A percentile compares a stretch with the other conserved stretches of the same genome.
phyloP scores from a whole-genome alignment of 1,284 basidiomycete genomes.

The Sporisorium scitamineum region DNA sequence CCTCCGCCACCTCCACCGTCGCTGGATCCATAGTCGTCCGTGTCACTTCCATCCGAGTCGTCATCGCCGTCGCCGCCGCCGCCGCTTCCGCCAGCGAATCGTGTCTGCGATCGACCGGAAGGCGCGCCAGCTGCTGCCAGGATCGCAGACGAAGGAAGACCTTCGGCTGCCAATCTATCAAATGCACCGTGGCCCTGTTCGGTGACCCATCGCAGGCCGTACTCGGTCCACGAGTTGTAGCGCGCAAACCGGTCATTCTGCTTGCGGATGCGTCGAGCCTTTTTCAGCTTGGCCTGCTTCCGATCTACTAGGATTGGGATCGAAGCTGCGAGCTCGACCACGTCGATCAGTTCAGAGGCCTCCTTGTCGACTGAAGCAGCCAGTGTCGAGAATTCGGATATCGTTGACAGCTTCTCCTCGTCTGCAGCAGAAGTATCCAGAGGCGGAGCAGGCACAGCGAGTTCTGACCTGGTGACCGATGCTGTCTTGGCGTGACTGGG shows the following conservation, averaged over 20 bases:
- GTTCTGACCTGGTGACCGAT: not conserved
- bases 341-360: not conserved
- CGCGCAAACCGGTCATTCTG: constrained; percentile 36
- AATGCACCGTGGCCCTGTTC: constrained; percentile 33
- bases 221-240: constrained; percentile 39
- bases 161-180: constrained; percentile 23
- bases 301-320: constrained; percentile 11
- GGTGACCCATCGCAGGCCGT: constrained; percentile 35
- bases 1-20: constrained; percentile 46
- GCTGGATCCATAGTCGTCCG: constrained; percentile 61
- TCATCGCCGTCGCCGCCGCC: constrained; percentile 20
- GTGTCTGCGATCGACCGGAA: constrained; percentile 9
- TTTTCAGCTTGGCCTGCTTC: constrained; percentile 33
- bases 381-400: not conserved
- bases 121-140: constrained; percentile 23
- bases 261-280: constrained; percentile 39
- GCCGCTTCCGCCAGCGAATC: constrained; percentile 14
- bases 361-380: not conserved
- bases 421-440: not conserved
- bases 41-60: constrained; percentile 34
- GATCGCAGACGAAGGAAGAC: constrained; percentile 21
- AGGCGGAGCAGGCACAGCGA: not conserved
- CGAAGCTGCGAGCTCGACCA: not conserved
- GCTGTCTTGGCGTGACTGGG: not conserved
- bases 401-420: constrained; percentile 16